Base-by-base conservation (phyloP, 331 rosid genomes). In the Acacia pycnantha region DNA sequence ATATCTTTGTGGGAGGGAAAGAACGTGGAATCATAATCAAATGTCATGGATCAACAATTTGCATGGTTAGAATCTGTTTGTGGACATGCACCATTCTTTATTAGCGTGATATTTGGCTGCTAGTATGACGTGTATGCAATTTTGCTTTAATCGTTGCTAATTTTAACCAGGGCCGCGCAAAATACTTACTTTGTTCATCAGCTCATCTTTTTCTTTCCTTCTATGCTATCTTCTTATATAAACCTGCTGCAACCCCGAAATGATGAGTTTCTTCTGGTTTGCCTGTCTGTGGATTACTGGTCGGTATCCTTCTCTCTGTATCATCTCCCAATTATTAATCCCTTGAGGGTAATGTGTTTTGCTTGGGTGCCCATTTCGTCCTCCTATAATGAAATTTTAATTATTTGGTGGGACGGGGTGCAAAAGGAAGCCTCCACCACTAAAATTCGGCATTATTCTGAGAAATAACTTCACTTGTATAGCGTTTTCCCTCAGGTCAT, bases 41-140 rank as follows among this genome's bases (percentile, higher is more conserved):
- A 67, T 47, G 29, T 62, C 79, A 80, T 79, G 82, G 64, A 41
- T 77, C 64, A 44, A 78, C 51, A 3, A 64, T 61, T 78, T 81
- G 50, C 84, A 33, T 84, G 82, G 82, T 78, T 62, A 44, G 41
- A 74, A 81, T 80, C 61, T 58, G 85, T 87, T 80, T 87, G 91
- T 87, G 97, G 89, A 62, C 59, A 3, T 87, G 82, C 73, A 44
- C 33, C 81, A 53, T 82, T 83, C 62, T n/a, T 64, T 68, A 51
- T 46, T 11, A 16, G 29, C 59, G 48, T 37, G 44, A 37, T 59
- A 26, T 73, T 90, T 86, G 90, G 83, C 73, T 66, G 79, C 53
- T 77, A 62, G 66, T 29, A 61, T 85, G 88, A 85, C 81, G 68
- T 75, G 89, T 81, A 10, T 72, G 6, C n/a, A 70, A 31, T 79